Evolutionary conservation across 1,284 basidiomycete species (phyloP), one percentile per base, ranked within the genome.

Genomic region (Apiotrichum laibachii): DNA sequence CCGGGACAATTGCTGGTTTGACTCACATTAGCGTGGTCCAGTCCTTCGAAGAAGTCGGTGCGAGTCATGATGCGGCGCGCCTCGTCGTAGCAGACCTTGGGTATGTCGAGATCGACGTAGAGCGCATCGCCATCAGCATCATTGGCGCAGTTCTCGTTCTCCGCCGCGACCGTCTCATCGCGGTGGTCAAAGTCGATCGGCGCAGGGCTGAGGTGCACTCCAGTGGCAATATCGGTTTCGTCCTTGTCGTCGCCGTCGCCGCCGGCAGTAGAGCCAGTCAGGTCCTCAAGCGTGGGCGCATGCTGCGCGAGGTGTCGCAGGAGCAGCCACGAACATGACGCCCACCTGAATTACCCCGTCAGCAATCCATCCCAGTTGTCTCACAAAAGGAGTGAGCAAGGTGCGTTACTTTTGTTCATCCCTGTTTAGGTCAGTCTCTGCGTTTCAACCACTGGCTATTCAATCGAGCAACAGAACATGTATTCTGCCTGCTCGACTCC

Each of bases 61-160:
- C 89, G 80, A 0, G 89, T 91, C 89, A 90, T 91, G 53, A 92
- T 86, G 70, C 88, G 66, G 45, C 77, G 64, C 11, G 75, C 77
- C 26, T 75, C 73, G 53, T 73, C 72, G 55, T 69, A 78, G n/a
- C 73, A 67, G 16, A 76, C 73, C 19, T 64, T 65, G 3, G 75
- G 73, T 11, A 73, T 46, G 21, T 67, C 61, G 5, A 72, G 39
- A 52, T 76, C 73, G 4, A 59, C 60, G n/a, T 61, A 55, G 21
- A 67, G 59, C 31, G 56, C 16, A 21, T 21, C 39, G 50, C n/a
- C 26, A 13, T 6, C 21, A 9, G 11, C 51, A 5, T 16, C 51
- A 5, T 16, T 33, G 34, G 47, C 49, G 33, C 59, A 31, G n/a
- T 50, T 60, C 22, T 62, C 52, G 33, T 48, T 26, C 44, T 54